Percentiles rank a stretch among this genome's conserved stretches.
Conservation (phyloP, 441 rosid species). For the Bocquillonia castaneifolia region DNA sequence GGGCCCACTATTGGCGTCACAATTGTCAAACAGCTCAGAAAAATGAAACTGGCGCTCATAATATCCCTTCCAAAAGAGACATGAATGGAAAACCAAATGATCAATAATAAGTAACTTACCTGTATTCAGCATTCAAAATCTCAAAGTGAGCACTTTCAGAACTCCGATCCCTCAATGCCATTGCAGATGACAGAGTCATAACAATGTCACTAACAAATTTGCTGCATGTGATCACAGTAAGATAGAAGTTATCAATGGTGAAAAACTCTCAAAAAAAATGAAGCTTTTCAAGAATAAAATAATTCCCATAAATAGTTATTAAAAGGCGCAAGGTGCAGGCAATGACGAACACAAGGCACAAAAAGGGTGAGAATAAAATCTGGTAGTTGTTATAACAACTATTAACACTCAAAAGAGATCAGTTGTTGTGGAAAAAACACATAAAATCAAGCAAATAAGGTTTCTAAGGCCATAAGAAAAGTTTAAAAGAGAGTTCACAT, state of each 20-base stretch:
- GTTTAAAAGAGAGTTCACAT: too few species aligned
- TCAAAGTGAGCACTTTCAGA: constrained; percentile 96
- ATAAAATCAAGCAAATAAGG: too few species aligned
- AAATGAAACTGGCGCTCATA: neutral
- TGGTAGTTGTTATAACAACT: too few species aligned
- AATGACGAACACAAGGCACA: neutral
- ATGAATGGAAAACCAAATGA: neutral
- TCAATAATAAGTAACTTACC: constrained; percentile 38
- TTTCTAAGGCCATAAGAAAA: too few species aligned
- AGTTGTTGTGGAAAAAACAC: too few species aligned
- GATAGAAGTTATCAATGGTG: constrained; percentile 16
- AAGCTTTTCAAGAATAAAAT: neutral
- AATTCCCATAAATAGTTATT: neutral
- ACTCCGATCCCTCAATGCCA: constrained; percentile 85
- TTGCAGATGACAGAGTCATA: constrained; percentile 83
- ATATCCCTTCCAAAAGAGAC: neutral
- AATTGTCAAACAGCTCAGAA: neutral
- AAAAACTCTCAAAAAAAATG: constrained; percentile 2
- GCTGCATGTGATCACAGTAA: constrained; percentile 46
- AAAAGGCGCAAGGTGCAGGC: neutral
- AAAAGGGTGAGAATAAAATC: too few species aligned
- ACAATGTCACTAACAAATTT: constrained; percentile 80
- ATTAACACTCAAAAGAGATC: too few species aligned
- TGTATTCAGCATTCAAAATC: constrained; percentile 67
- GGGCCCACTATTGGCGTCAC: neutral